Evolutionary conservation across 164 flowering plant species (phyloP).

Genomic region (Houttuynia cordata): DNA sequence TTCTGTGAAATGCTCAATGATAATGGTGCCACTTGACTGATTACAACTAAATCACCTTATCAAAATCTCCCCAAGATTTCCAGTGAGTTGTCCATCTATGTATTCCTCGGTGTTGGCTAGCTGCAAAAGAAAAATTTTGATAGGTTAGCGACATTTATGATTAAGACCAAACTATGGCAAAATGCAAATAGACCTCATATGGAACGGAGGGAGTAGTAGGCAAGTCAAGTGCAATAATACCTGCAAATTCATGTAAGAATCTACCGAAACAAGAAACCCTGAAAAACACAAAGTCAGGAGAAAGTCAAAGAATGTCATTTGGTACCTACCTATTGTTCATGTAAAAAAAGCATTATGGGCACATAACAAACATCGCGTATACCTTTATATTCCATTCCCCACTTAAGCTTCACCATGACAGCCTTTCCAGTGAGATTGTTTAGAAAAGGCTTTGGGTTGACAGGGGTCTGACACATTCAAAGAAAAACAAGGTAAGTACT

Average conservation of each 20-base stretch:
- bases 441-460: constrained; percentile 92
- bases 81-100: constrained; percentile 77
- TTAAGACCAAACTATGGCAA: neutral
- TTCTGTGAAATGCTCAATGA: too few relatives aligned
- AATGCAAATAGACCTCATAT: too few relatives aligned
- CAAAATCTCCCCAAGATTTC: constrained; percentile 88
- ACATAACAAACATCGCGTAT: neutral
- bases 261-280: constrained; percentile 89
- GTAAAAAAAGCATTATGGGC: neutral
- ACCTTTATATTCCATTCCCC: constrained; percentile 99
- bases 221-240: constrained; percentile 9
- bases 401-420: constrained; percentile 86
- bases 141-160: constrained; percentile 7
- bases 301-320: neutral
- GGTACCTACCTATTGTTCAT: neutral
- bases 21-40: neutral
- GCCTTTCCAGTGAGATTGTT: constrained; percentile 92
- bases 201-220: too few relatives aligned
- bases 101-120: constrained; percentile 86
- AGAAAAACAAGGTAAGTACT: too few relatives aligned
- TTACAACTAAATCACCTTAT: constrained; percentile 44
- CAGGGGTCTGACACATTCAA: constrained; percentile 58
- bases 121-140: constrained; percentile 29
- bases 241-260: constrained; percentile 68
- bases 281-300: constrained; percentile 7